Conservation (phyloP, 371 early-diverging fungal species). For the Saksenaea vasiformis region DNA sequence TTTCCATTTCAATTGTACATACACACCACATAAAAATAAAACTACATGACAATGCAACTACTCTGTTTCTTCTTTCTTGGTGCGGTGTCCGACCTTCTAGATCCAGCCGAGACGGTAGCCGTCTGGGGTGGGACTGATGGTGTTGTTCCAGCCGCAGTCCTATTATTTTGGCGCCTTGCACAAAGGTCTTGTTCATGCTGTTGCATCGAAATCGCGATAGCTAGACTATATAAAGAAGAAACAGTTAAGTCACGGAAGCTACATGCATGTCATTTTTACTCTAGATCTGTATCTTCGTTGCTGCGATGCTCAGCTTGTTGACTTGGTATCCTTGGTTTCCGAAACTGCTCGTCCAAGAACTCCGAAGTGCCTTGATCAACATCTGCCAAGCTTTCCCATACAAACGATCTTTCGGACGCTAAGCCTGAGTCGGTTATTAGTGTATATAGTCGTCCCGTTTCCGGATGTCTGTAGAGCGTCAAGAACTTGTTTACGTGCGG, state of each 20-base stretch:
- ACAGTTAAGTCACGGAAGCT: slow-evolving; percentile 4
- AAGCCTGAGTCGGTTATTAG: slow-evolving; percentile 89
- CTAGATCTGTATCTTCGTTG: slow-evolving; percentile 18
- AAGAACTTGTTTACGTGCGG: slow-evolving; percentile 60
- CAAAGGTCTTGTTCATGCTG: slow-evolving; percentile 52
- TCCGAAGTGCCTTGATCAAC: slow-evolving; percentile 67
- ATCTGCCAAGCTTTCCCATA: slow-evolving; percentile 80
- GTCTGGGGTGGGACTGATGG: no score
- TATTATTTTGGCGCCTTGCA: not conserved
- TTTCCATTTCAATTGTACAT: not conserved
- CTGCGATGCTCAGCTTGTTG: slow-evolving; percentile 22
- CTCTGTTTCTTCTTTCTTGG: not conserved
- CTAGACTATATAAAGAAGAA: slow-evolving; percentile 45
- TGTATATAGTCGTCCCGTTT: slow-evolving; percentile 64
- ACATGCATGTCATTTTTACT: slow-evolving; percentile 18
- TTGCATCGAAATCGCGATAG: slow-evolving; percentile 59
- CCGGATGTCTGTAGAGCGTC: slow-evolving; percentile 73
- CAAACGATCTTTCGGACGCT: slow-evolving; percentile 59
- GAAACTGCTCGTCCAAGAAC: slow-evolving; percentile 68
- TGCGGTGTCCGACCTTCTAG: not conserved
- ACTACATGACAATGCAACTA: slow-evolving; percentile 9
- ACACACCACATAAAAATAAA: not conserved
- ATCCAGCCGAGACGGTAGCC: no score
- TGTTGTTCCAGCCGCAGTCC: not conserved
- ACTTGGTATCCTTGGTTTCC: slow-evolving; percentile 28